A percentile compares a stretch with the other conserved stretches of the same genome.
These are phyloP conservation scores for Hippophae gyantsensis DNA, from an alignment of 306 rosid genomes.

Conservation along the genomic window DNA sequence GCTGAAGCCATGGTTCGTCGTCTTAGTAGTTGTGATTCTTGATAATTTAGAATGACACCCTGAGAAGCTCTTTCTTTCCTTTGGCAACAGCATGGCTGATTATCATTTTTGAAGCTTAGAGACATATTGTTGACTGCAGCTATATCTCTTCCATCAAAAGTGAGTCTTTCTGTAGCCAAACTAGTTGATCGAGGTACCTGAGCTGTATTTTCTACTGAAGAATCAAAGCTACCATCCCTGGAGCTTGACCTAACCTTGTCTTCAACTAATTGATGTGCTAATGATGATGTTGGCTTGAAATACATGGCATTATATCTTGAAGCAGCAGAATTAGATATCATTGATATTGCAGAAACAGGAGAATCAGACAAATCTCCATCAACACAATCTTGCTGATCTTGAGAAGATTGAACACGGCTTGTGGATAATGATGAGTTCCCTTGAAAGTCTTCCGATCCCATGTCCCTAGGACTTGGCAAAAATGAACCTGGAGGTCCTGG, in stretches of 20 bases:
- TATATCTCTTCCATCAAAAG: constrained; percentile 24
- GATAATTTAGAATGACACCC: constrained; percentile 24
- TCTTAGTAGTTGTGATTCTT: constrained; percentile 29
- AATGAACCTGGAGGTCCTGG: constrained; percentile 68
- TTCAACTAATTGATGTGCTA: constrained; percentile 21
- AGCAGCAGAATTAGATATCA: constrained; percentile 34
- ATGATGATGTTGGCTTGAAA: constrained; percentile 19
- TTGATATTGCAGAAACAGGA: constrained; percentile 43
- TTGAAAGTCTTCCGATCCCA: constrained; percentile 44
- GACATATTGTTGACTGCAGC: constrained; percentile 19
- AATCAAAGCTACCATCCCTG: constrained; percentile 22
- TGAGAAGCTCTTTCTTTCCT: constrained; percentile 36
- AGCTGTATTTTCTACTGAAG: constrained; percentile 24
- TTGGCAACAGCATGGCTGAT: constrained; percentile 50
- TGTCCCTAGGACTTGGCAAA: constrained; percentile 50
- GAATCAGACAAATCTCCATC: constrained; percentile 49
- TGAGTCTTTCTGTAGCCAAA: constrained; percentile 14
- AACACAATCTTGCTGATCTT: constrained; percentile 37
- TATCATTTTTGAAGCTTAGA: constrained; percentile 21
- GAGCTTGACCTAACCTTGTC: constrained; percentile 14
- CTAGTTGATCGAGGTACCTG: constrained; percentile 11
- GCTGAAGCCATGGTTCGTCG: constrained; percentile 23
- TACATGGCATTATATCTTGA: constrained; percentile 19
- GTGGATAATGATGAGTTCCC: constrained; percentile 51
- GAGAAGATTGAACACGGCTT: constrained; percentile 43